Evolutionary conservation across 2,329 filamentous ascomycete genomes (phyloP), one percentile per base, ranked within the genome.

Genomic region (Penicillium sp.): DNA sequence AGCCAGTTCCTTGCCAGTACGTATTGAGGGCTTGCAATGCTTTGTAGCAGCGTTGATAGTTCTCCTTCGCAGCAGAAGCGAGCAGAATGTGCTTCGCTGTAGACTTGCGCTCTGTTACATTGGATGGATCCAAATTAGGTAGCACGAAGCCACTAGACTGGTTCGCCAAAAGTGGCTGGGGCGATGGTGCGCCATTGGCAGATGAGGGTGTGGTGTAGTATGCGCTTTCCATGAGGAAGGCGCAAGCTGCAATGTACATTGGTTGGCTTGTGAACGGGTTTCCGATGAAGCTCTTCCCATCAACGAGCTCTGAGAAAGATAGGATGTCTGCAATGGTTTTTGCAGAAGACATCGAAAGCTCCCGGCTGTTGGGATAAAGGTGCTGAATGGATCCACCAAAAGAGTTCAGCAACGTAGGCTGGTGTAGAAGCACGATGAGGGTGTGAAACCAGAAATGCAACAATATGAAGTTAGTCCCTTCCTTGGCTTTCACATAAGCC

Each of bases 241-340:
- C 91, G 67, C 90, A 95, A 1, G 90, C 91, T 1, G 91, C 91
- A 56, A 96, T 93, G 64, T 95, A 96, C 66, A 95, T 95, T 0
- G 91, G 91, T 71, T 96, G 91, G 45, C 88, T 91, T 0, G 90
- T 94, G 61, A 96, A 96, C 0, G 91, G 91, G 55, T 94, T 96
- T 1, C 90, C 90, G 32, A 92, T 87, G 52, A 92, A 90, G 62
- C 90, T 92, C 69, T 90, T 92, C 0, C 89, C 86, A 69, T 95
- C 90, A 48, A 94, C 90, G 9, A 95, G 76, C 67, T 95, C 90
- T 0, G 90, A 89, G 70, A 95, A 95, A 1, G 89, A 88, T 8
- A 95, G 75, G 14, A 96, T 96, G 64, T 96, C 91, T 32, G 90
- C 90, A 56, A 96, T 94, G 0, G 91, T 95, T 75, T 95, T 96